These are phyloP conservation scores for Cryptococcus hybrid DNA, from an alignment of 1,284 basidiomycete species.

Conservation along the genomic window DNA sequence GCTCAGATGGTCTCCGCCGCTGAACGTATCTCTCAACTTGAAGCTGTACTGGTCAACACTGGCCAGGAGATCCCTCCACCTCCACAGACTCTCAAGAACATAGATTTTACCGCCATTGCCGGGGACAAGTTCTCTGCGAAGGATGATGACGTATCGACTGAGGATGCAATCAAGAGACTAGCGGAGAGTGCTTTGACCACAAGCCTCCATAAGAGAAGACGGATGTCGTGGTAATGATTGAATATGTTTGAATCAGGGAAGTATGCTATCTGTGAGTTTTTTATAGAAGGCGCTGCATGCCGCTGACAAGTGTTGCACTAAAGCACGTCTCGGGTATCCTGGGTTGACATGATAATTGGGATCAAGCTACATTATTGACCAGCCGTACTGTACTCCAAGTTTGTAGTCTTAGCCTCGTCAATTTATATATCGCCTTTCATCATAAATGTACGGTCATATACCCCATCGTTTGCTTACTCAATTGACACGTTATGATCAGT, in stretches of 20 bases:
- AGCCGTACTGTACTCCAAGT: too few species aligned
- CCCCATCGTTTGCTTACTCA: too few species aligned
- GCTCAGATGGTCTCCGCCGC: slow-evolving; percentile 27
- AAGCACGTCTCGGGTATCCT: too few species aligned
- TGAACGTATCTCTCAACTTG: slow-evolving; percentile 33
- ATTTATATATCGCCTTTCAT: too few species aligned
- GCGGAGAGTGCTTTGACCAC: neutral
- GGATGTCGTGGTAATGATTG: neutral
- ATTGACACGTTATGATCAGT: too few species aligned
- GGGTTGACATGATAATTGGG: too few species aligned
- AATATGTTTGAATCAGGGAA: too few species aligned
- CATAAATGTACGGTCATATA: too few species aligned
- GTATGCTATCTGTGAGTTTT: slow-evolving; percentile 39
- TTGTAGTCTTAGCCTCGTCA: too few species aligned
- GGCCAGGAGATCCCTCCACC: slow-evolving; percentile 15
- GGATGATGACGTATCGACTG: too few species aligned
- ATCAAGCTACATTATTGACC: too few species aligned
- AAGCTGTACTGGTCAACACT: slow-evolving; percentile 11
- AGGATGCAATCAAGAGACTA: neutral
- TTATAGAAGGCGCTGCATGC: slow-evolving; percentile 20
- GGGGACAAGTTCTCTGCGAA: neutral
- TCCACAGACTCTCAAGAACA: neutral
- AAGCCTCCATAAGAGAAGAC: neutral
- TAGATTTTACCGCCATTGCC: neutral
- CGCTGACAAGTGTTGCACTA: too few species aligned